These are phyloP conservation scores for Phlyctochytrium bullatum DNA, from an alignment of 192 early-diverging fungal genomes.

Conservation along the genomic window DNA sequence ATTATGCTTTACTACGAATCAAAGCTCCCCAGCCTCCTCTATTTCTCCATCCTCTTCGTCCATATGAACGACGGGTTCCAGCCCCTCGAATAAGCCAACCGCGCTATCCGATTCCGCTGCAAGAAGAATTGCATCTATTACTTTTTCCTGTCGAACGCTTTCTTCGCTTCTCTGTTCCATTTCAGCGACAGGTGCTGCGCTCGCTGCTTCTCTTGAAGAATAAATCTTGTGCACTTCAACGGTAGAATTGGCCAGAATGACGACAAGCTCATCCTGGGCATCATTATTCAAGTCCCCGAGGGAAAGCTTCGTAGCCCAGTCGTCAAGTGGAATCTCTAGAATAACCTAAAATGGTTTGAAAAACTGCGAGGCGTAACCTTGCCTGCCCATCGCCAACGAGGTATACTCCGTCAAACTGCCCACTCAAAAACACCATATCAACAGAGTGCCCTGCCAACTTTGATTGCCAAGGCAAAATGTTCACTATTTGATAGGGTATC, in stretches of 20 bases:
- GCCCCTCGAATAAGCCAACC: background rate
- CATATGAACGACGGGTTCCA: background rate
- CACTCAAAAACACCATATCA: background rate
- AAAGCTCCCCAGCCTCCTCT: no score
- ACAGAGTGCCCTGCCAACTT: no score
- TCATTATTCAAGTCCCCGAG: background rate
- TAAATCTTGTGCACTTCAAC: background rate
- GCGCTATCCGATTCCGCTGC: background rate
- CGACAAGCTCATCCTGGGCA: background rate
- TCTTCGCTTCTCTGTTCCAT: background rate
- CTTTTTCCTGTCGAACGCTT: background rate
- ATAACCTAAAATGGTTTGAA: background rate
- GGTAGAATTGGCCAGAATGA: background rate
- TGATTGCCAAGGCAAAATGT: no score
- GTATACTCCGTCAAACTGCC: background rate
- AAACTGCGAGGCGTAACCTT: background rate
- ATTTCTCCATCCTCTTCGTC: background rate
- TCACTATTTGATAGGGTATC: no score
- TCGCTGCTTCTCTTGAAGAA: background rate
- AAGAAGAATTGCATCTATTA: background rate
- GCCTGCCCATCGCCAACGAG: background rate
- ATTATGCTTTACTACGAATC: no score
- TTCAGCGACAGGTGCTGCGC: background rate
- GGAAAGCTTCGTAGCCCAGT: background rate
- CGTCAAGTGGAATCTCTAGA: background rate